phyloP scores from a whole-genome alignment of 768 basidiomycete species.

The Lentinus tigrinus region DNA sequence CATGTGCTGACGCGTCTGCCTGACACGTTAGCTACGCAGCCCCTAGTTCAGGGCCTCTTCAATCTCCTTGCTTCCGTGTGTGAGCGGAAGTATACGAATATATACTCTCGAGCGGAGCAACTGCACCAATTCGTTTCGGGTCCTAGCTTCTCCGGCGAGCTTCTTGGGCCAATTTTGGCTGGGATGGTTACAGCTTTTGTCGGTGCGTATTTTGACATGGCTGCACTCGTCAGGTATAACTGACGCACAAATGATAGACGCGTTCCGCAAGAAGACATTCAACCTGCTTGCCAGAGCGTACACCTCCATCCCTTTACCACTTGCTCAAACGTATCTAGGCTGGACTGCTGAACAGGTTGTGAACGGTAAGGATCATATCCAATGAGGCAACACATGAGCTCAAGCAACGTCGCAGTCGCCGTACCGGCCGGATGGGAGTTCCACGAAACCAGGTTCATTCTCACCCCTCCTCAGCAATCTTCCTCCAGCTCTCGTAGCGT shows the following conservation, averaged over 20 bases:
- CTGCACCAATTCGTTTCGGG: slow-evolving; percentile 42
- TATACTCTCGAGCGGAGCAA: slow-evolving; percentile 49
- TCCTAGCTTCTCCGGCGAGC: slow-evolving; percentile 44
- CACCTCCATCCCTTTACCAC: slow-evolving; percentile 52
- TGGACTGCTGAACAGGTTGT: slow-evolving; percentile 35
- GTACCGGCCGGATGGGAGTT: slow-evolving; percentile 50
- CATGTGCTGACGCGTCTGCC: slow-evolving; percentile 58
- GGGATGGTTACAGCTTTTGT: slow-evolving; percentile 49
- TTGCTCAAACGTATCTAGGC: slow-evolving; percentile 60
- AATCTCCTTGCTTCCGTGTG: slow-evolving; percentile 49
- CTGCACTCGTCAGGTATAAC: background rate
- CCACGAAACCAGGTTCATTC: slow-evolving; percentile 43
- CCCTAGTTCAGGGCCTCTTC: slow-evolving; percentile 47
- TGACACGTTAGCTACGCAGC: slow-evolving; percentile 39
- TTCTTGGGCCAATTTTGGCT: slow-evolving; percentile 45
- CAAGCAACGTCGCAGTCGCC: slow-evolving; percentile 35
- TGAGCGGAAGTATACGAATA: slow-evolving; percentile 53
- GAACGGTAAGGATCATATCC: slow-evolving; percentile 25
- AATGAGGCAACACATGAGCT: background rate
- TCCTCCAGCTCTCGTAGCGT: background rate
- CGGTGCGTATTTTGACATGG: slow-evolving; percentile 37
- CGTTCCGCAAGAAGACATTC: slow-evolving; percentile 59
- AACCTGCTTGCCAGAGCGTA: slow-evolving; percentile 62
- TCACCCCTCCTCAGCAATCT: slow-evolving; percentile 37
- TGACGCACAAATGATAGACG: slow-evolving; percentile 36